A percentile compares a stretch with the other conserved stretches of the same genome.
These are phyloP conservation scores for Amanita thiersii DNA, from an alignment of 768 basidiomycete genomes.

Conservation along the genomic window DNA sequence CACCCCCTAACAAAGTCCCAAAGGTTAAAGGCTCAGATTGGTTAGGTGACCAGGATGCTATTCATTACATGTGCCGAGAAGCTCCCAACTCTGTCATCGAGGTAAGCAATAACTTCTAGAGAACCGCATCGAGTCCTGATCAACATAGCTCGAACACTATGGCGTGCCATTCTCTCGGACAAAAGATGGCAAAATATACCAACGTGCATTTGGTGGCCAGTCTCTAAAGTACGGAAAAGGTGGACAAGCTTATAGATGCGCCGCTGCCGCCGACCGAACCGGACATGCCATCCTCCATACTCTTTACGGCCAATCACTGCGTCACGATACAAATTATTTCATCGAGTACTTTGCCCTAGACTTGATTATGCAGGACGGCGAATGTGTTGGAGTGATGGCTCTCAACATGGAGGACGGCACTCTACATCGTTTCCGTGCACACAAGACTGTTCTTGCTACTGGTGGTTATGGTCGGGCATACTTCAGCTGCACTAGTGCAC, in stretches of 20 bases:
- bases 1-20: conserved; percentile 10
- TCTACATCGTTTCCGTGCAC: conserved; percentile 94
- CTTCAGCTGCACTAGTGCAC: conserved; percentile 98
- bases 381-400: conserved; percentile 98
- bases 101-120: conserved; percentile 30
- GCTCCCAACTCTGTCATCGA: conserved; percentile 92
- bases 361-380: conserved; percentile 96
- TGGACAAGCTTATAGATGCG: conserved; percentile 98
- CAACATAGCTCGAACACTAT: conserved; percentile 85
- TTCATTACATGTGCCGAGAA: conserved; percentile 99
- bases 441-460: conserved; percentile 97
- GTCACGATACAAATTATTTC: conserved; percentile 99
- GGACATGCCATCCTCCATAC: conserved; percentile 98
- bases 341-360: conserved; percentile 99
- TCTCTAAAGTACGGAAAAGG: conserved; percentile 96
- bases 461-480: conserved; percentile 98
- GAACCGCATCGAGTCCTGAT: background rate
- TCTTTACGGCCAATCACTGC: conserved; percentile 96
- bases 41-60: conserved; percentile 99
- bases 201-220: conserved; percentile 98
- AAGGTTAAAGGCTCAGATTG: conserved; percentile 99
- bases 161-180: conserved; percentile 99
- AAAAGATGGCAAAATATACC: conserved; percentile 98
- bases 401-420: conserved; percentile 99
- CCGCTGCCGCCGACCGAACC: conserved; percentile 97